Conservation (phyloP, 148 eudicot genomes). For the Camellia japonica region DNA sequence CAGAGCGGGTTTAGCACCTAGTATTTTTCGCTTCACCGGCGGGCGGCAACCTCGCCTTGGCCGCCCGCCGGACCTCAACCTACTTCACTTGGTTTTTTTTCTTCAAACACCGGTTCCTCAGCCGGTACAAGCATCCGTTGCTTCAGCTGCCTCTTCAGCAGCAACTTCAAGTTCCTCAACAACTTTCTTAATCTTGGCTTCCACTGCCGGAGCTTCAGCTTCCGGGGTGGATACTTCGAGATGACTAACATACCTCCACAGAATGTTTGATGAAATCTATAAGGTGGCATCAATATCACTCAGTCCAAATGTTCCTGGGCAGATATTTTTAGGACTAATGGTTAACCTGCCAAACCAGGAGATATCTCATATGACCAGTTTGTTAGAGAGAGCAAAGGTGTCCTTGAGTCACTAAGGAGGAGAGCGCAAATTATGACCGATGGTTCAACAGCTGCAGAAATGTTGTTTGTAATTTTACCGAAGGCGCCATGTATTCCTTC, state of each 20-base stretch:
- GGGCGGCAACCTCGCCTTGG: too few species aligned
- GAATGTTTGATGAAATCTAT: slow-evolving; percentile 98
- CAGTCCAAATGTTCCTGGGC: slow-evolving; percentile 93
- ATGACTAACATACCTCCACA: slow-evolving; percentile 88
- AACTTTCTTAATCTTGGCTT: too few species aligned
- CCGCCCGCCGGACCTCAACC: too few species aligned
- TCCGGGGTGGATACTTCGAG: slow-evolving; percentile 96
- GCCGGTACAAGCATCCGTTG: too few species aligned
- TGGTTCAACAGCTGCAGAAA: slow-evolving; percentile 99
- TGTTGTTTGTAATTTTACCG: slow-evolving; percentile 93
- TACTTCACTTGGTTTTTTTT: too few species aligned
- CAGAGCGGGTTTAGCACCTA: too few species aligned
- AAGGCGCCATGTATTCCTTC: slow-evolving; percentile 99
- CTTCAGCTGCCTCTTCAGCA: too few species aligned
- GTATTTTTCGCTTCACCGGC: too few species aligned
- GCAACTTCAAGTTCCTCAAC: too few species aligned
- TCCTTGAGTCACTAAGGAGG: slow-evolving; percentile 82
- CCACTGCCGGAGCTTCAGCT: too few species aligned
- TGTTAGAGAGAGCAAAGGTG: slow-evolving; percentile 88
- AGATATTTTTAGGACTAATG: slow-evolving; percentile 91
- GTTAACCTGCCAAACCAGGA: slow-evolving; percentile 93
- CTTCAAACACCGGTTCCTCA: too few species aligned
- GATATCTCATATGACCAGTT: slow-evolving; percentile 77
- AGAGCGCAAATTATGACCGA: slow-evolving; percentile 95
- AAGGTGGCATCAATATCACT: slow-evolving; percentile 91